These are phyloP conservation scores for Paxillus rubicundulus DNA, from an alignment of 768 basidiomycete genomes.

Conservation along the genomic window DNA sequence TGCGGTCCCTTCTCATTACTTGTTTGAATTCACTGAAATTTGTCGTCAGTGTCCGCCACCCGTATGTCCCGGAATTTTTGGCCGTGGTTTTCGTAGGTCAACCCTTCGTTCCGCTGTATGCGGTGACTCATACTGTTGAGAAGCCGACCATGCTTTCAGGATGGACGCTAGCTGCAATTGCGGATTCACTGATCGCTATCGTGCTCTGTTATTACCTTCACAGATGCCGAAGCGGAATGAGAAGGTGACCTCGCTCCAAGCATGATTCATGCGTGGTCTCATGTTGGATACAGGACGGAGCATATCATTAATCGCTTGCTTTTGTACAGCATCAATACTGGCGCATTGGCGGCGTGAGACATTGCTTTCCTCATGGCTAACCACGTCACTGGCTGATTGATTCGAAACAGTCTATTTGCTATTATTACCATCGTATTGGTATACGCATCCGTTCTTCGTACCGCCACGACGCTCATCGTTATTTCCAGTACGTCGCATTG, in stretches of 20 bases:
- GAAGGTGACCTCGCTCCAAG: background rate
- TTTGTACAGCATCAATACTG: constrained; percentile 19
- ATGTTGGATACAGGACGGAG: constrained; percentile 7
- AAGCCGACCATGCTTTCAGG: constrained; percentile 15
- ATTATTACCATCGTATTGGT: constrained; percentile 9
- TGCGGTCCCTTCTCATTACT: background rate
- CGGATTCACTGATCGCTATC: constrained; percentile 7
- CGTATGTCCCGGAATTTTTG: background rate
- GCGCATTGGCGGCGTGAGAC: constrained; percentile 13
- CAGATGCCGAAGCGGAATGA: constrained; percentile 9
- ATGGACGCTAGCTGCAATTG: constrained; percentile 8
- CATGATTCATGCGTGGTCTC: no score
- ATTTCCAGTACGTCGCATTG: constrained; percentile 6
- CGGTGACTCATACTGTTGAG: background rate
- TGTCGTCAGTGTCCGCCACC: constrained; percentile 3
- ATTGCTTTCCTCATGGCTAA: background rate
- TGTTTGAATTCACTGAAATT: background rate
- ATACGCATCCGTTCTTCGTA: no score
- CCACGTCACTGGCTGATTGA: background rate
- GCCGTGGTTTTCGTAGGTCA: constrained; percentile 7
- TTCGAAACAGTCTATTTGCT: constrained; percentile 3
- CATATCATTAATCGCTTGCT: constrained; percentile 14
- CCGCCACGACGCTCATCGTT: background rate
- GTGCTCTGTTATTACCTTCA: constrained; percentile 12
- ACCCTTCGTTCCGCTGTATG: background rate